Conservation (phyloP, 2,329 filamentous ascomycete genomes). For the Mollisia scopiformis region DNA sequence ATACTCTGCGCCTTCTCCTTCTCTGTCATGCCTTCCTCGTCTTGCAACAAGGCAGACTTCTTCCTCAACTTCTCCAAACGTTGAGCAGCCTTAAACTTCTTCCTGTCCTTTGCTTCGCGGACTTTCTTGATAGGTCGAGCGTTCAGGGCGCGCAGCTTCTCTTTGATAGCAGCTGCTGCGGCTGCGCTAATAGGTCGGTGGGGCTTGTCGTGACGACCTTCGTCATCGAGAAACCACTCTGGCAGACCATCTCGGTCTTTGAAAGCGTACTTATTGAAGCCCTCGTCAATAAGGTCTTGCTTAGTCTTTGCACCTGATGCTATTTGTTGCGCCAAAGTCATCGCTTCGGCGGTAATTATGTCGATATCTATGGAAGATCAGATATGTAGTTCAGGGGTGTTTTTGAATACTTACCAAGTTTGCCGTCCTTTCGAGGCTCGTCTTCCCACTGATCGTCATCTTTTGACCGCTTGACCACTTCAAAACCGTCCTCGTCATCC, state of each 20-base stretch:
- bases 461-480: conserved; percentile 58
- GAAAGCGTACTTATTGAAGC: conserved; percentile 91
- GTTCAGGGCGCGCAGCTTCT: conserved; percentile 90
- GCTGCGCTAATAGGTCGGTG: conserved; percentile 91
- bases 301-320: conserved; percentile 83
- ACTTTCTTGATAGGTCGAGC: conserved; percentile 99
- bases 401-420: conserved; percentile 50
- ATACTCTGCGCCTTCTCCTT: conserved; percentile 93
- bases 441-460: conserved; percentile 68
- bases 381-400: neutral
- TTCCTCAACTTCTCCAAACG: conserved; percentile 92
- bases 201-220: conserved; percentile 78
- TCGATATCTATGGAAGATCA: conserved; percentile 71
- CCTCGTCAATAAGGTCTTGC: conserved; percentile 82
- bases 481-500: conserved; percentile 56
- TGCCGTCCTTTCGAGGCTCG: conserved; percentile 64
- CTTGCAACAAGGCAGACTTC: conserved; percentile 88
- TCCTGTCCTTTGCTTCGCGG: conserved; percentile 90
- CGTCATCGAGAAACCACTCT: conserved; percentile 98
- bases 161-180: conserved; percentile 88
- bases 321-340: conserved; percentile 93
- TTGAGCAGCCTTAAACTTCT: conserved; percentile 95
- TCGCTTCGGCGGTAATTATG: conserved; percentile 98
- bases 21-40: conserved; percentile 91
- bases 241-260: conserved; percentile 90